phyloP scores from a whole-genome alignment of 805 yeast genomes.

The Cyberlindnera bimundalis region DNA sequence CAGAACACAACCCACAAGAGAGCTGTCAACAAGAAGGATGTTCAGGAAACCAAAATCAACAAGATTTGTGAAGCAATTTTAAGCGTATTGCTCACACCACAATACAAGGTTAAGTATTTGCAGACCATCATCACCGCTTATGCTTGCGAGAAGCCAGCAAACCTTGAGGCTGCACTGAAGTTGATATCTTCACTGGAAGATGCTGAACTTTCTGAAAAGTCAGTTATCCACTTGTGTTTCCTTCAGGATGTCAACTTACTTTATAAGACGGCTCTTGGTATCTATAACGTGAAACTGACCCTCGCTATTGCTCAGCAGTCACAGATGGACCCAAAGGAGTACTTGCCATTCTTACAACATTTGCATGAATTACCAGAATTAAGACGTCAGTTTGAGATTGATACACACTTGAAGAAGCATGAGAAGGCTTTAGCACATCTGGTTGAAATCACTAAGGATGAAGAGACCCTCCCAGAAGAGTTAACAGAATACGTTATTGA shows the following conservation, averaged over 20 bases:
- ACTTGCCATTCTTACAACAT: conserved; percentile 84
- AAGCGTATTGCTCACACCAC: conserved; percentile 46
- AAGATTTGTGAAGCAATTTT: conserved; percentile 71
- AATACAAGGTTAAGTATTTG: conserved; percentile 53
- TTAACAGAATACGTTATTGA: conserved; percentile 62
- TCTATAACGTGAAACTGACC: conserved; percentile 79
- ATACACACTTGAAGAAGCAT: conserved; percentile 66
- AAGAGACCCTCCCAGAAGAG: conserved; percentile 44
- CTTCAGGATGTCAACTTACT: conserved; percentile 83
- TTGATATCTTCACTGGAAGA: conserved; percentile 53
- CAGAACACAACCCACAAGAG: conserved; percentile 22
- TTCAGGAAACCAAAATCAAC: conserved; percentile 58
- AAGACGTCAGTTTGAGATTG: conserved; percentile 73
- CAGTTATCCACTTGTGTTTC: conserved; percentile 82
- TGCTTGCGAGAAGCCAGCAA: conserved; percentile 89
- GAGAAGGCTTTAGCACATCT: conserved; percentile 69
- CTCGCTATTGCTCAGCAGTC: conserved; percentile 90
- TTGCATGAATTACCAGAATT: conserved; percentile 63
- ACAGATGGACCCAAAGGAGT: conserved; percentile 97
- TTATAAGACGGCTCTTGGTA: conserved; percentile 74
- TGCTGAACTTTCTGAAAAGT: conserved; percentile 49
- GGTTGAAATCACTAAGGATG: conserved; percentile 40
- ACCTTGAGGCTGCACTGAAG: conserved; percentile 66
- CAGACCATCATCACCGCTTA: conserved; percentile 86
- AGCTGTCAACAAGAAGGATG: conserved; percentile 35